Evolutionary conservation across 1,284 basidiomycete species (phyloP).

Genomic region (Takashimella tepidaria): DNA sequence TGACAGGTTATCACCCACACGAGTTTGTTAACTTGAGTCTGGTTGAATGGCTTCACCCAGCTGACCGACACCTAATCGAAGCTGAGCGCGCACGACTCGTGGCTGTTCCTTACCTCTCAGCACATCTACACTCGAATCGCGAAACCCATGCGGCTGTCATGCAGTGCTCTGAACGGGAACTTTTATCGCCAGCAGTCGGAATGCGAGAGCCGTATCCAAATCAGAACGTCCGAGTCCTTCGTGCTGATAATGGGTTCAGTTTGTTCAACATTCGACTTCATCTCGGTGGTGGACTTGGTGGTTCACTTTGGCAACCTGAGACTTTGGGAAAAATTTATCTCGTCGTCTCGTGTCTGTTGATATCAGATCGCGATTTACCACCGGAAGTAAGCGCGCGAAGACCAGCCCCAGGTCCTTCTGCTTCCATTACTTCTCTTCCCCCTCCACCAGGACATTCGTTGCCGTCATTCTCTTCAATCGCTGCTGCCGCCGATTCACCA

Average conservation of each 20-base stretch:
- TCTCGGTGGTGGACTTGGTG: slow-evolving; percentile 41
- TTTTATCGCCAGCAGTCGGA: slow-evolving; percentile 38
- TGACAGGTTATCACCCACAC: slow-evolving; percentile 39
- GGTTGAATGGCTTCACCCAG: slow-evolving; percentile 35
- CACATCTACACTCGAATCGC: slow-evolving; percentile 22
- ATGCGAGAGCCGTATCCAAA: slow-evolving; percentile 44
- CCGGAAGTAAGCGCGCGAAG: slow-evolving; percentile 6
- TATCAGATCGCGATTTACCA: slow-evolving; percentile 18
- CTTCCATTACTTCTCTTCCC: slow-evolving; percentile 2
- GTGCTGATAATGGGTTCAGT: slow-evolving; percentile 24
- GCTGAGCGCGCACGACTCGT: slow-evolving; percentile 27
- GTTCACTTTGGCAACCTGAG: slow-evolving; percentile 31
- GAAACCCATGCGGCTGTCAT: slow-evolving; percentile 31
- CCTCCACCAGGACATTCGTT: slow-evolving; percentile 9
- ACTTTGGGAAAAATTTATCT: slow-evolving; percentile 34
- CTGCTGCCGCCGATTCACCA: slow-evolving; percentile 8
- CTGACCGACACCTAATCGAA: slow-evolving; percentile 31
- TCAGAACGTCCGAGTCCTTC: slow-evolving; percentile 34
- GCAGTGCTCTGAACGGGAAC: slow-evolving; percentile 27
- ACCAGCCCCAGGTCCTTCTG: background rate
- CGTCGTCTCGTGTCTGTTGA: slow-evolving; percentile 36
- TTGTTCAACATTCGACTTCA: slow-evolving; percentile 41
- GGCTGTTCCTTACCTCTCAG: slow-evolving; percentile 22
- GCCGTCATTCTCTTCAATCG: slow-evolving; percentile 15
- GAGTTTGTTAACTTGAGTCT: slow-evolving; percentile 38